phyloP scores from a whole-genome alignment of 1,284 basidiomycete genomes.

The Veloboletus limbatus region DNA sequence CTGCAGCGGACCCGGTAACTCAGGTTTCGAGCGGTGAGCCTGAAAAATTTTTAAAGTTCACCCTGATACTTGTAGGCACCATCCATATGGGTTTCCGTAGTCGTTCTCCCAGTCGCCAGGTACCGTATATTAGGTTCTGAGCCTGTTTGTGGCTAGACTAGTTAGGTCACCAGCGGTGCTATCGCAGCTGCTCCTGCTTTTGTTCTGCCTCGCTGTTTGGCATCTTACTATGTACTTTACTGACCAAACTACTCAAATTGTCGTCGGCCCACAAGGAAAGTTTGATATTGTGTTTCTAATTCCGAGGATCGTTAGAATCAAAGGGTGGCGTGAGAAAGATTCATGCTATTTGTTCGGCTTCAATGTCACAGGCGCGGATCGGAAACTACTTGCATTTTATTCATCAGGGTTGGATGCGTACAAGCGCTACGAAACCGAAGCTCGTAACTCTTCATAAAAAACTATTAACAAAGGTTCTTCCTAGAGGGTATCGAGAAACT shows the following conservation, averaged over 20 bases:
- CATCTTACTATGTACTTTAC: background rate
- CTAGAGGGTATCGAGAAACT: slow-evolving; percentile 11
- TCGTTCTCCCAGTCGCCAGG: slow-evolving; percentile 20
- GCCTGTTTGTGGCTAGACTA: slow-evolving; percentile 1
- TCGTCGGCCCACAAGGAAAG: background rate
- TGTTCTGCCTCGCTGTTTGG: background rate
- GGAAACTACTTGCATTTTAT: background rate
- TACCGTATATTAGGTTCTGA: slow-evolving; percentile 6
- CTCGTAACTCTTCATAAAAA: too few relatives aligned
- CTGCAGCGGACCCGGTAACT: slow-evolving; percentile 10
- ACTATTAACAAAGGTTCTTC: background rate
- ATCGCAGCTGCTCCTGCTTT: background rate
- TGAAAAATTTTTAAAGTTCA: background rate
- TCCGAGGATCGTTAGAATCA: background rate
- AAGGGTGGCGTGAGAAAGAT: background rate
- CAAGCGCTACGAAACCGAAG: background rate
- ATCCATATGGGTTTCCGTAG: background rate
- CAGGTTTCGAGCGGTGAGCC: slow-evolving; percentile 1
- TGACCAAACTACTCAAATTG: background rate
- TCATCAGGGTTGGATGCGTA: background rate
- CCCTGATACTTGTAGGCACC: background rate
- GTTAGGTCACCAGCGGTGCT: slow-evolving; percentile 3
- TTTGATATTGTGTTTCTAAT: background rate
- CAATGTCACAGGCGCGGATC: too few relatives aligned
- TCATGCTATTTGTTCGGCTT: background rate